Evolutionary conservation across 2,329 filamentous ascomycete genomes (phyloP), one percentile per base, ranked within the genome.

Genomic region (Fusarium guadeloupense): DNA sequence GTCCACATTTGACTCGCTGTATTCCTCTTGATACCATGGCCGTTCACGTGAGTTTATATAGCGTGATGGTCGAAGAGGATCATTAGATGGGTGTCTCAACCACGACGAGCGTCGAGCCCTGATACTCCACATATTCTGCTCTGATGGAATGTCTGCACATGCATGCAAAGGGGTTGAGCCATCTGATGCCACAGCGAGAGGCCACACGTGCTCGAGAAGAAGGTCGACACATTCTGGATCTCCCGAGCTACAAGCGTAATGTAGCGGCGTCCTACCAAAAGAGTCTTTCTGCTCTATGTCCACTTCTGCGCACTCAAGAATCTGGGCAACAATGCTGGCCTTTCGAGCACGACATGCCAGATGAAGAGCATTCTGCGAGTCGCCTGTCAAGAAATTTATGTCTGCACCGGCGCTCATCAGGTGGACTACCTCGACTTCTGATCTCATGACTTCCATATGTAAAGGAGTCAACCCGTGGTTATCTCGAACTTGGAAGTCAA

Each of bases 211-310:
- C 4, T 42, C 23, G 9, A 68, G 46, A 2, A 69, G 61, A 7
- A 60, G 34, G 3, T 42, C 42, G 1, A 69, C 61, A 2, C 37
- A 59, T 23, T 69, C 66, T 0, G 53, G 16, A 4, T 67, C 55
- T 9, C 66, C 66, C 4, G 66, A 69, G 16, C 31, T 46, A 6
- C 61, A 65, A 4, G 66, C 66, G 23, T 66, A 66, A 26, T 64
- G 42, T 2, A 69, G 46, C 3, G 66, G 66, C 5, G 66, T 67
- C 52, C 58, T 57, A 1, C 61, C 58, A 50, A 41, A 40, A 1
- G 13, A 2, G n/a, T 69, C 66, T 8, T 39, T 13, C 20, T 64
- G 58, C 6, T 69, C 58, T 2, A 69, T 12, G 4, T 66, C 20
- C 3, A 56, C 6, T 4, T 2, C 5, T 6, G 9, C 23, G 0